phyloP scores from a whole-genome alignment of 345 rosid species.

The Hibiscus mutabilis region DNA sequence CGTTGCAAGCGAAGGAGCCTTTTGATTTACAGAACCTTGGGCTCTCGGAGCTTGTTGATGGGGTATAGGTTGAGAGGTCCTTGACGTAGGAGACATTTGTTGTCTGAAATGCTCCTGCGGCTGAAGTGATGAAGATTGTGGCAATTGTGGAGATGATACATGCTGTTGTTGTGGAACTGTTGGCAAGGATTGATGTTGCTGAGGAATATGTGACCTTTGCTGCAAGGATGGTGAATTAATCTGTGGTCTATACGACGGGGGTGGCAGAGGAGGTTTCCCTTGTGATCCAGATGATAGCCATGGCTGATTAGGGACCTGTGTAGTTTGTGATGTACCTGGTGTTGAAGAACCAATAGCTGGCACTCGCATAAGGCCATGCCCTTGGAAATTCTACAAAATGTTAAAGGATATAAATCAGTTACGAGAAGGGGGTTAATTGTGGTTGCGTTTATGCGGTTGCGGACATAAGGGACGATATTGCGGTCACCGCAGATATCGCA shows the following conservation, averaged over 20 bases:
- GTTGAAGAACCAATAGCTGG: slow-evolving; percentile 46
- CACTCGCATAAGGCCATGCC: slow-evolving; percentile 59
- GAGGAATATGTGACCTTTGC: slow-evolving; percentile 66
- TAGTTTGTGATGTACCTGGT: slow-evolving; percentile 46
- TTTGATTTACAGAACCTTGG: slow-evolving; percentile 31
- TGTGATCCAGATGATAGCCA: slow-evolving; percentile 75
- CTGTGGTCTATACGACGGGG: slow-evolving; percentile 65
- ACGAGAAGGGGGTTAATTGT: no score
- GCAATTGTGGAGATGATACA: slow-evolving; percentile 44
- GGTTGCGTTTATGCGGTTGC: no score
- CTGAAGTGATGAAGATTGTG: slow-evolving; percentile 46
- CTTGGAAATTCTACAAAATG: slow-evolving; percentile 56
- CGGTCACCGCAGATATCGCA: no score
- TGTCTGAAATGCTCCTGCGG: slow-evolving; percentile 49
- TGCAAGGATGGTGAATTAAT: slow-evolving; percentile 57
- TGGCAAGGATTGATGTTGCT: slow-evolving; percentile 43
- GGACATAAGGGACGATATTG: no score
- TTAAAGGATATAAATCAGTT: neutral
- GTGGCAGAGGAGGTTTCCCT: slow-evolving; percentile 79
- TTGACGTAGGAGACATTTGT: slow-evolving; percentile 41
- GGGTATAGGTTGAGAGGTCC: slow-evolving; percentile 45
- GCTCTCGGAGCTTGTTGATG: slow-evolving; percentile 49
- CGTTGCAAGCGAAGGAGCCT: slow-evolving; percentile 31
- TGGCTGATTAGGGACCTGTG: slow-evolving; percentile 61
- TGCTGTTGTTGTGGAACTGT: slow-evolving; percentile 42